Evolutionary conservation across 1,284 basidiomycete genomes (phyloP).

Genomic region (Ganoderma sp.): DNA sequence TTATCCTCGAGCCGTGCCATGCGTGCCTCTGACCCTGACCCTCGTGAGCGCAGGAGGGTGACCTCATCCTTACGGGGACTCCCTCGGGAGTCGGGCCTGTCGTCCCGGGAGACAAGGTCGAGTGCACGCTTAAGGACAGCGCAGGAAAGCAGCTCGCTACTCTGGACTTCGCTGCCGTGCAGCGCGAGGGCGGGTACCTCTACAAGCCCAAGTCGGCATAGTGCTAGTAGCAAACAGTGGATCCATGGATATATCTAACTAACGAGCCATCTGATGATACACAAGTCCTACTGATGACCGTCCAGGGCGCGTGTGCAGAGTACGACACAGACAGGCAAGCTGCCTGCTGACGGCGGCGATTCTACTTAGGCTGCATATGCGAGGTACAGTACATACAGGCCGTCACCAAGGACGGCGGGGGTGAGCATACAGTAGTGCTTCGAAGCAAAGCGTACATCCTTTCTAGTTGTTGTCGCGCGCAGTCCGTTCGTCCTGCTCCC

Average conservation of each 20-base stretch:
- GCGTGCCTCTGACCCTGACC: constrained; percentile 1
- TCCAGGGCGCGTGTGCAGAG: constrained; percentile 3
- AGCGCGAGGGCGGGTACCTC: constrained; percentile 74
- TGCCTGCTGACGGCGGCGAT: neutral
- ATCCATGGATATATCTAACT: constrained; percentile 20
- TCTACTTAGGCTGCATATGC: constrained; percentile 6
- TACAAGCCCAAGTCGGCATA: constrained; percentile 40
- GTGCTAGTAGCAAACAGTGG: neutral
- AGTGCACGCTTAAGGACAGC: constrained; percentile 72
- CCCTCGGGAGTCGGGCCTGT: constrained; percentile 90
- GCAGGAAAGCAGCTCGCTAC: constrained; percentile 65
- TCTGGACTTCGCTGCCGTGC: constrained; percentile 69
- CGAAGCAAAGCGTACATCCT: constrained; percentile 15
- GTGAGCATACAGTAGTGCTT: constrained; percentile 23
- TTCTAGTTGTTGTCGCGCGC: constrained; percentile 32
- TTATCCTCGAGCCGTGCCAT: constrained; percentile 11
- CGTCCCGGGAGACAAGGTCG: constrained; percentile 77
- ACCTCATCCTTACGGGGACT: constrained; percentile 87
- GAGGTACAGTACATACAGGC: constrained; percentile 1
- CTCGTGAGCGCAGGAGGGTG: constrained; percentile 72
- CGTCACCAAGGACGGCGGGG: neutral
- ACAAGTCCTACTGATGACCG: constrained; percentile 19
- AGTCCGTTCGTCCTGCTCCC: constrained; percentile 40
- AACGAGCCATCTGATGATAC: constrained; percentile 20
- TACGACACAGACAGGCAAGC: neutral